Base-by-base conservation (phyloP, 2,329 filamentous ascomycete genomes). In the Nannizziopsis barbatae region DNA sequence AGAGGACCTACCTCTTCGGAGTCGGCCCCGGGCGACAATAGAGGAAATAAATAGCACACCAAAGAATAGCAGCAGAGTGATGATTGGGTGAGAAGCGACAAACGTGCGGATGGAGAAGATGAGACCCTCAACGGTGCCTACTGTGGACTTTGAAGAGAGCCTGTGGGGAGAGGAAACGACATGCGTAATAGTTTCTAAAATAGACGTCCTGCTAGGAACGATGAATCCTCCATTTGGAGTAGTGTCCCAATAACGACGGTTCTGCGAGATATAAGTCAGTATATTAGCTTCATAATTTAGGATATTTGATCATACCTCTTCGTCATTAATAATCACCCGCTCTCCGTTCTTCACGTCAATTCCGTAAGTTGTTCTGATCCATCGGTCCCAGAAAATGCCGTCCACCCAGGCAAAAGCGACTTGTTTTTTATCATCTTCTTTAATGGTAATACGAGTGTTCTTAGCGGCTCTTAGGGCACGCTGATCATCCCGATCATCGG, bases 381-480 rank as follows among this genome's bases (percentile, higher is more conserved):
- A 98, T 53, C 90, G 79, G 67, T 96, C 89, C 92, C 92, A 98
- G 66, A 96, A 96, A 6, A 86, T 79, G 44, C 89, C 88, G 63
- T 98, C 92, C 10, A 96, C 87, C 92, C 92, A 98, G 10, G 92
- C 92, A 66, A 98, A 98, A 7, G 80, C 79, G 37, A 96, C 88
- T 62, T 94, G 85, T 65, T 90, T 94, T 57, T 83, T 83, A 61
- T 88, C 81, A 45, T 86, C 79, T 62, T 84, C 84, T 58, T 90
- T 84, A 79, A 95, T 93, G 58, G 88, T 86, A 63, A 98, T 89
- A 30, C 82, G 81, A 61, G 94, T 94, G 55, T 80, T 83, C 74
- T 98, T 98, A 32, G 92, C 93, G 38, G 84, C 77, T 33, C 87
- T 77, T 51, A 95, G 69, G 9, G 86, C 90, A 45, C 89, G 81